These are phyloP conservation scores for Hanseniaspora vineae DNA, from an alignment of 805 yeast species.

Conservation along the genomic window DNA sequence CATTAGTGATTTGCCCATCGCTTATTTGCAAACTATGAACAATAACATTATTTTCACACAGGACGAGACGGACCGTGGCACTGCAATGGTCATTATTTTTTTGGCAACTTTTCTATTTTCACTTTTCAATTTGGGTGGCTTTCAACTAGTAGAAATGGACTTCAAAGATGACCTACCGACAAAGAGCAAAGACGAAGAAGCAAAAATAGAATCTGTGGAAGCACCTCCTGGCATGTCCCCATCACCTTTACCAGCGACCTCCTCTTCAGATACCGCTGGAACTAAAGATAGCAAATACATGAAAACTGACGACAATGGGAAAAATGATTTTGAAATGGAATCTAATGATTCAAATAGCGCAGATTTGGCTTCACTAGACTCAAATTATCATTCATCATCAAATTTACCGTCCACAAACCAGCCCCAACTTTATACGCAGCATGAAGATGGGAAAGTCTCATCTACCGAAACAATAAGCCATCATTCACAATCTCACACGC, in stretches of 20 bases:
- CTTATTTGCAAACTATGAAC: conserved; percentile 57
- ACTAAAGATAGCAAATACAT: conserved; percentile 1
- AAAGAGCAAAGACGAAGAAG: conserved; percentile 16
- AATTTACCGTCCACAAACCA: not conserved
- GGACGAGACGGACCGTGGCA: conserved; percentile 58
- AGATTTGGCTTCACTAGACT: too few species aligned
- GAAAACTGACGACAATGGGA: not conserved
- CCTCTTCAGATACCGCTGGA: not conserved
- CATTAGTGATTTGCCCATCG: conserved; percentile 67
- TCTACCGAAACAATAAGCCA: too few species aligned
- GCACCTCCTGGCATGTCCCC: not conserved
- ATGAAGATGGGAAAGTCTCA: not conserved
- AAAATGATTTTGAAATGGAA: not conserved
- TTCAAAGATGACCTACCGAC: conserved; percentile 23
- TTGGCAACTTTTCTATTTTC: conserved; percentile 50
- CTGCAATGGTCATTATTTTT: conserved; percentile 72
- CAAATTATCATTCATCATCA: too few species aligned
- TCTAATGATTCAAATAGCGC: too few species aligned
- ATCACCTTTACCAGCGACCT: conserved; percentile 1
- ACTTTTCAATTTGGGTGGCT: conserved; percentile 69
- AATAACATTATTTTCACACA: conserved; percentile 44
- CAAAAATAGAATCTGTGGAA: conserved; percentile 3
- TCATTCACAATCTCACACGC: too few species aligned
- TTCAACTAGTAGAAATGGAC: conserved; percentile 57
- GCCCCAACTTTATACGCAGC: conserved; percentile 1